Conservation (phyloP, 2,329 filamentous ascomycete genomes). For the Cercospora zeae-maydis region DNA sequence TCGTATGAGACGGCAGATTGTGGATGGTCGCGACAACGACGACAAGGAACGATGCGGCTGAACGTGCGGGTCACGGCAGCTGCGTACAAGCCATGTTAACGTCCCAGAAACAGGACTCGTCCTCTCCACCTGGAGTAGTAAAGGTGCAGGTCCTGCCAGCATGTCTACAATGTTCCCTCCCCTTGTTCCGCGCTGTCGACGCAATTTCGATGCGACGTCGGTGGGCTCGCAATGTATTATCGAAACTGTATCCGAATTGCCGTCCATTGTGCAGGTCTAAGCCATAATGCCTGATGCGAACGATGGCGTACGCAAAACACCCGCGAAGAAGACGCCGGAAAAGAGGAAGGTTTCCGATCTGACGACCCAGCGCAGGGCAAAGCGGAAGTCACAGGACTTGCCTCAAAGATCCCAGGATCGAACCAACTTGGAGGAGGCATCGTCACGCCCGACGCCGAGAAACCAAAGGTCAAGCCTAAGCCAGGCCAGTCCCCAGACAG, state of each 20-base stretch:
- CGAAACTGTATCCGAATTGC: slow-evolving; percentile 29
- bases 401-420: slow-evolving; percentile 35
- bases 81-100: slow-evolving; percentile 2
- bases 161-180: slow-evolving; percentile 1
- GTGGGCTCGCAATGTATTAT: slow-evolving; percentile 26
- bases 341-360: slow-evolving; percentile 30
- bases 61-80: slow-evolving; percentile 1
- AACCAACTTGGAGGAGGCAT: slow-evolving; percentile 32
- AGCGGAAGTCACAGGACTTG: slow-evolving; percentile 34
- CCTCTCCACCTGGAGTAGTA: not conserved
- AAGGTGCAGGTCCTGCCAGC: not conserved
- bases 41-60: not conserved
- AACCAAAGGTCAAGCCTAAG: not conserved
- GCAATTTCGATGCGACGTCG: slow-evolving; percentile 28
- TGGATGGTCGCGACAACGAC: not conserved
- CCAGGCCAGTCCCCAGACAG: slow-evolving; percentile 12
- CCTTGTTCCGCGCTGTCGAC: not conserved
- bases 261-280: slow-evolving; percentile 25
- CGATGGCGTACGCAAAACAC: slow-evolving; percentile 19
- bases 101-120: slow-evolving; percentile 1
- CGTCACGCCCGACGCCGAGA: slow-evolving; percentile 6
- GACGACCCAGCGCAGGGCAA: slow-evolving; percentile 26
- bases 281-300: slow-evolving; percentile 33
- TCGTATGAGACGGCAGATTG: not conserved
- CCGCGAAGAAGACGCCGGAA: slow-evolving; percentile 30